Conservation (phyloP, 2,329 filamentous ascomycete species). For the Clathrospora elynae region DNA sequence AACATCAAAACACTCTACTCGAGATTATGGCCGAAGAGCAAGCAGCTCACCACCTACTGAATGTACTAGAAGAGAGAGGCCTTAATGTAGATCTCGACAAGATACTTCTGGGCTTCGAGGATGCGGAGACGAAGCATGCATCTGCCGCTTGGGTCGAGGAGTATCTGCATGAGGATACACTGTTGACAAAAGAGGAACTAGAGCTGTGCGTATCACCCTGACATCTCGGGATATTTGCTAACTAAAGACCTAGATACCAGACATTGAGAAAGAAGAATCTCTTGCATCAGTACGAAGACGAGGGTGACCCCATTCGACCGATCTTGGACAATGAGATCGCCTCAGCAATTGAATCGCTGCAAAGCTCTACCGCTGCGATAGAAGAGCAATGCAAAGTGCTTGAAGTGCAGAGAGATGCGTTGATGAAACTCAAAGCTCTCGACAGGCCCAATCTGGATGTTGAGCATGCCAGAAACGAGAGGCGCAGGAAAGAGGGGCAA, state of each 20-base stretch:
- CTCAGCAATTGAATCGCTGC: slow-evolving; percentile 66
- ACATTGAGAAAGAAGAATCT: slow-evolving; percentile 42
- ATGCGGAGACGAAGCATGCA: slow-evolving; percentile 48
- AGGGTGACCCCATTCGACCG: slow-evolving; percentile 48
- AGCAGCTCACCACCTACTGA: slow-evolving; percentile 51
- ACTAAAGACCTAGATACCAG: slow-evolving; percentile 34
- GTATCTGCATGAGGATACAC: slow-evolving; percentile 53
- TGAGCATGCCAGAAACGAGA: slow-evolving; percentile 48
- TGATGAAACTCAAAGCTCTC: slow-evolving; percentile 60
- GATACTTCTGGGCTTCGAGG: slow-evolving; percentile 55
- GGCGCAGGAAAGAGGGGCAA: slow-evolving; percentile 43
- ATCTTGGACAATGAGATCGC: slow-evolving; percentile 65
- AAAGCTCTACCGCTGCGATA: slow-evolving; percentile 67
- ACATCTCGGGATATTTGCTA: background rate
- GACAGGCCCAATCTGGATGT: slow-evolving; percentile 49
- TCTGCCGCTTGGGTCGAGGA: slow-evolving; percentile 54
- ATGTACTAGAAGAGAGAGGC: slow-evolving; percentile 52
- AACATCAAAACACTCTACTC: slow-evolving; percentile 6
- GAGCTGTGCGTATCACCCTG: slow-evolving; percentile 47
- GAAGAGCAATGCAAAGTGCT: slow-evolving; percentile 67
- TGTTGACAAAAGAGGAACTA: slow-evolving; percentile 57
- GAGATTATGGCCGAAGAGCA: slow-evolving; percentile 43
- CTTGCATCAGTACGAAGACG: slow-evolving; percentile 38
- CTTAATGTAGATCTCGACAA: slow-evolving; percentile 53
- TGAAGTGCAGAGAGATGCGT: slow-evolving; percentile 65